Evolutionary conservation across 2,329 filamentous ascomycete genomes (phyloP).

Genomic region (Cadophora luteo-olivacea): DNA sequence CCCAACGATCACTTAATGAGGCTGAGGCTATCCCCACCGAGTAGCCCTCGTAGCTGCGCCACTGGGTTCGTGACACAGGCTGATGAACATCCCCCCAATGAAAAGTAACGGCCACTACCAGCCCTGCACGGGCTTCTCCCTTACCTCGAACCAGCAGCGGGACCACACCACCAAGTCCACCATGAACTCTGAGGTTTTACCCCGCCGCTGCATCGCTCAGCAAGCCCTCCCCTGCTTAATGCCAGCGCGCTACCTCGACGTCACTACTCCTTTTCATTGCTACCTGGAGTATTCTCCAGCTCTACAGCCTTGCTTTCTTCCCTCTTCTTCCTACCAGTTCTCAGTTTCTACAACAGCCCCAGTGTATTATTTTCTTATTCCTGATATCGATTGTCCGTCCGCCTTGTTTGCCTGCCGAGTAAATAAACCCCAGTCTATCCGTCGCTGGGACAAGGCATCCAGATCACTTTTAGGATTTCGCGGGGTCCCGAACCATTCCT

Average conservation of each 20-base stretch:
- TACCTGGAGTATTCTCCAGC: constrained; percentile 29
- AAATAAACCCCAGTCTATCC: constrained; percentile 16
- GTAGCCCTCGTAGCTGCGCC: constrained; percentile 26
- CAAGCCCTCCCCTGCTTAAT: constrained; percentile 3
- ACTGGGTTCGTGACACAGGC: constrained; percentile 24
- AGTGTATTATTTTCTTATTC: constrained; percentile 7
- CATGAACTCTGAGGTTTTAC: background rate
- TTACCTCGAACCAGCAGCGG: constrained; percentile 12
- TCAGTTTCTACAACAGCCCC: constrained; percentile 3
- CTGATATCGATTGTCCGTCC: background rate
- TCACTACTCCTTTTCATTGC: constrained; percentile 27
- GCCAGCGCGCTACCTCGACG: constrained; percentile 24
- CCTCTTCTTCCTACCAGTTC: constrained; percentile 12
- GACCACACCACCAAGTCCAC: background rate
- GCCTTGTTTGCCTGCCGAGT: constrained; percentile 8
- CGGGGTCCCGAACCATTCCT: constrained; percentile 4
- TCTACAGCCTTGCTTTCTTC: constrained; percentile 28
- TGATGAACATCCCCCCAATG: constrained; percentile 12
- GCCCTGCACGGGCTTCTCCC: constrained; percentile 16
- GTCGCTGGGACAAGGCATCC: constrained; percentile 13
- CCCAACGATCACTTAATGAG: constrained; percentile 8
- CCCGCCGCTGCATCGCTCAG: constrained; percentile 8
- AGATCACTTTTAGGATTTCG: background rate
- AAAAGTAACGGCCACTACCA: constrained; percentile 4
- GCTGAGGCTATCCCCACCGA: constrained; percentile 17